A percentile compares a stretch with the other conserved stretches of the same genome.
These are phyloP conservation scores for Solanum tarapatanum DNA, from an alignment of 257 asterid genomes.

Conservation along the genomic window DNA sequence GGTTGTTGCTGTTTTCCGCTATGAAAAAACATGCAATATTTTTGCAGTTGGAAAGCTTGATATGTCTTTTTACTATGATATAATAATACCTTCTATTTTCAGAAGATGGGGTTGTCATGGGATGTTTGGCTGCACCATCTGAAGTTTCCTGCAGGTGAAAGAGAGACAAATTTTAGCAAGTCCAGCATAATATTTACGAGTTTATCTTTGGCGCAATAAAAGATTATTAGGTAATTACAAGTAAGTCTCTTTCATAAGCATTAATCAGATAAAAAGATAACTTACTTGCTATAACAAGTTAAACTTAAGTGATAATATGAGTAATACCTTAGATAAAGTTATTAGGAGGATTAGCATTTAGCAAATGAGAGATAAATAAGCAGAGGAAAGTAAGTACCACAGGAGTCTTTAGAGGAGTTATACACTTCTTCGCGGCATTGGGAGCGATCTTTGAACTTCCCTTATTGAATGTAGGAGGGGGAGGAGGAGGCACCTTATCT, in stretches of 20 bases:
- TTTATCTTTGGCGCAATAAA: not conserved
- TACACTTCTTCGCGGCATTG: slow-evolving; percentile 17
- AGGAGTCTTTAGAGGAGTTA: slow-evolving; percentile 51
- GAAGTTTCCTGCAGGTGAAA: slow-evolving; percentile 22
- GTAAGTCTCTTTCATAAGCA: not conserved
- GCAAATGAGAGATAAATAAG: not conserved
- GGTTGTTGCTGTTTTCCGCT: not conserved
- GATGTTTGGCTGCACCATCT: slow-evolving; percentile 23
- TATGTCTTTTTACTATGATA: not conserved
- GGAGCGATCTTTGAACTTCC: slow-evolving; percentile 18
- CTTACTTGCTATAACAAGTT: not conserved
- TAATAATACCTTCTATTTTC: slow-evolving; percentile 36
- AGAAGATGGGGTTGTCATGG: slow-evolving; percentile 34
- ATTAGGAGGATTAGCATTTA: not conserved
- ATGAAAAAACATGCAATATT: not conserved
- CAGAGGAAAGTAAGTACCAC: slow-evolving; percentile 14
- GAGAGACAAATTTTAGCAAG: not conserved
- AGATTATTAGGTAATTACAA: not conserved
- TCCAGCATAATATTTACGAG: not conserved
- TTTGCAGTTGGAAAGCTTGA: not conserved
- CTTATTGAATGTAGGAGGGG: slow-evolving; percentile 6
- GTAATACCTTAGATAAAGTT: not conserved
- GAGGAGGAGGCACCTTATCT: slow-evolving; percentile 18
- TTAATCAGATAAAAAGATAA: not conserved
- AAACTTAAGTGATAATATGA: not conserved